These are phyloP conservation scores for Cicer arietinum DNA, from an alignment of 306 rosid species.

Conservation along the genomic window DNA sequence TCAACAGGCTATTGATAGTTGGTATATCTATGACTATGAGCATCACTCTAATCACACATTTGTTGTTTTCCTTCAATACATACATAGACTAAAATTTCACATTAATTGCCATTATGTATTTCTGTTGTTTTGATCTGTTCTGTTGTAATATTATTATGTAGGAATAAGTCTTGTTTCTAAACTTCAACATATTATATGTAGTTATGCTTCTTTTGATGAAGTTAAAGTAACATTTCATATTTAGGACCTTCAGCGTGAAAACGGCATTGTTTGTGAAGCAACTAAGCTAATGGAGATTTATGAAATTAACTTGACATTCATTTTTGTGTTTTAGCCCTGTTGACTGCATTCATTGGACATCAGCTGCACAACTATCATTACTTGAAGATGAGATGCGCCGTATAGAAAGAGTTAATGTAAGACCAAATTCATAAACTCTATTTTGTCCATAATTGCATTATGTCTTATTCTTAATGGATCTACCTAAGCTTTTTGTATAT, in stretches of 20 bases:
- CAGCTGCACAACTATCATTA: constrained; percentile 90
- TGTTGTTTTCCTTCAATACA: constrained; percentile 15
- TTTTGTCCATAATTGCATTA: constrained; percentile 39
- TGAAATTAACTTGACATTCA: constrained; percentile 26
- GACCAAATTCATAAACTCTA: constrained; percentile 38
- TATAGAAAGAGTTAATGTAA: constrained; percentile 94
- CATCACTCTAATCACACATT: constrained; percentile 19
- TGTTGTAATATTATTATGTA: neutral
- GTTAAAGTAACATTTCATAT: constrained; percentile 12
- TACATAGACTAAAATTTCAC: constrained; percentile 6
- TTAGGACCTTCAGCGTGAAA: constrained; percentile 10
- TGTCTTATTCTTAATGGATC: constrained; percentile 24
- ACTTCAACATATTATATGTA: neutral
- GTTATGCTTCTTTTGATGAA: neutral
- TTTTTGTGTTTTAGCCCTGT: constrained; percentile 75
- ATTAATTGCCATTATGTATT: neutral
- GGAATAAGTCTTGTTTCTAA: constrained; percentile 9
- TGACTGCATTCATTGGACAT: constrained; percentile 99
- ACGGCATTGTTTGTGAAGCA: constrained; percentile 18
- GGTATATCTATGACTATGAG: constrained; percentile 54
- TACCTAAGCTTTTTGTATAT: neutral
- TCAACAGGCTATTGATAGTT: constrained; percentile 87
- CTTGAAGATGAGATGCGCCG: constrained; percentile 98
- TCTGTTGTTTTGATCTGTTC: neutral
- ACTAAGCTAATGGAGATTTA: constrained; percentile 6